Conservation (phyloP, 2,329 filamentous ascomycete genomes). For the Venturia oleaginea region DNA sequence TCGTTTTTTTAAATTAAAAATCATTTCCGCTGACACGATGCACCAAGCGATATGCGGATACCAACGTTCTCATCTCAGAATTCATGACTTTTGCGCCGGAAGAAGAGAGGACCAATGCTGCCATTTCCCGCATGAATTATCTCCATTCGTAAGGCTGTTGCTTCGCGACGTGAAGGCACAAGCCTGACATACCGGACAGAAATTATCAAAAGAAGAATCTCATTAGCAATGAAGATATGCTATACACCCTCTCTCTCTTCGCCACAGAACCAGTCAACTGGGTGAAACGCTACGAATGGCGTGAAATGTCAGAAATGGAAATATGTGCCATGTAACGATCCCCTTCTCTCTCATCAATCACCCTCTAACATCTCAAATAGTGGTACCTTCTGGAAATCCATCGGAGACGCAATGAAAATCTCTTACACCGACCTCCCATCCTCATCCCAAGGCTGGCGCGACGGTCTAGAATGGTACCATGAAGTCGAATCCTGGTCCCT, state of each 20-base stretch:
- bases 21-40: neutral
- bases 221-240: conserved; percentile 53
- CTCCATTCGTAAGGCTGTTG: conserved; percentile 36
- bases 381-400: conserved; percentile 60
- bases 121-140: conserved; percentile 55
- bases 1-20: too few species aligned
- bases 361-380: neutral
- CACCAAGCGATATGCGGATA: conserved; percentile 25
- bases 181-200: conserved; percentile 10
- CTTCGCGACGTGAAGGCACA: neutral
- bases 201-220: conserved; percentile 48
- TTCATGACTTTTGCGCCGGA: conserved; percentile 22
- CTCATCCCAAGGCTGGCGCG: conserved; percentile 23
- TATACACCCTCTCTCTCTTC: conserved; percentile 58
- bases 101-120: conserved; percentile 29
- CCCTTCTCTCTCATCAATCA: neutral
- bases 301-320: conserved; percentile 57
- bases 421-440: conserved; percentile 23
- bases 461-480: conserved; percentile 45
- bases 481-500: conserved; percentile 43
- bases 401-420: conserved; percentile 64
- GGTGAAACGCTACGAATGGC: conserved; percentile 61
- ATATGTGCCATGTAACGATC: conserved; percentile 18
- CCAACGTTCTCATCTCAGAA: conserved; percentile 25
- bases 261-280: conserved; percentile 57